Base-by-base conservation (phyloP, 495 filamentous ascomycete species). In the Diplogelasinospora grovesii region DNA sequence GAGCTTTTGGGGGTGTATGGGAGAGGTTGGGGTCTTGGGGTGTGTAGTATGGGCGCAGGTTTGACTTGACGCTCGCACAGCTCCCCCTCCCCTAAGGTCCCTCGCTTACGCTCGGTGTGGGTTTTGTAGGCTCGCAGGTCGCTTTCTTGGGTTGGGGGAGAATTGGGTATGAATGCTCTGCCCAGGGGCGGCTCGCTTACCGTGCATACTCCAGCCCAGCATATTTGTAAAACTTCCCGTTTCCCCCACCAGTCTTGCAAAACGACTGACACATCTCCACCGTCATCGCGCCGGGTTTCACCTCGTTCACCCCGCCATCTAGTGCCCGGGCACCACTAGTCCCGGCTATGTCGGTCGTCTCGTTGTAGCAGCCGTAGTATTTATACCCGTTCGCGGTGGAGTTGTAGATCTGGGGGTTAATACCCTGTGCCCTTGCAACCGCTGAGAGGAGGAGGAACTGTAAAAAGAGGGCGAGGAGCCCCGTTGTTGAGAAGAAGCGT, bases 281-380 rank as follows among this genome's bases (percentile, higher is more conserved):
- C 20, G 69, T 74, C 65, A 73, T 66, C 13, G 27, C 28, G 8
- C 53, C 60, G 4, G 50, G 30, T 18, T 49, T 15, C 9, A 54
- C 52, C 35, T 55, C 43, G 40, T 46, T 51, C 8, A 45, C 41
- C 4, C 67, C 59, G 21, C 60, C 64, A 34, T 48, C 49, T 0
- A 75, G 50, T 23, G 53, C 64, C 43, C 56, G 46, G 11, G 13
- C 25, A 8, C 57, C 58, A 30, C 43, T 29, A 16, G 45, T 61
- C 32, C 51, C 54, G 4, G 58, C 38, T 0, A 63, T n/a, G 14
- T 43, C 40, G 1, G 57, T 63, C 9, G 68, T 69, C 49, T 76
- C 70, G 36, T 70, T 69, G 44, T 56, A 73, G 55, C 72, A 76
- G n/a, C 72, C 72, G 3, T 46, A 28, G 43, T 75, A 73, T 14